Percentiles rank a stretch among this genome's conserved stretches.
These are phyloP conservation scores for Cercospora zeae-maydis DNA, from an alignment of 2,329 filamentous ascomycete species.

Conservation along the genomic window DNA sequence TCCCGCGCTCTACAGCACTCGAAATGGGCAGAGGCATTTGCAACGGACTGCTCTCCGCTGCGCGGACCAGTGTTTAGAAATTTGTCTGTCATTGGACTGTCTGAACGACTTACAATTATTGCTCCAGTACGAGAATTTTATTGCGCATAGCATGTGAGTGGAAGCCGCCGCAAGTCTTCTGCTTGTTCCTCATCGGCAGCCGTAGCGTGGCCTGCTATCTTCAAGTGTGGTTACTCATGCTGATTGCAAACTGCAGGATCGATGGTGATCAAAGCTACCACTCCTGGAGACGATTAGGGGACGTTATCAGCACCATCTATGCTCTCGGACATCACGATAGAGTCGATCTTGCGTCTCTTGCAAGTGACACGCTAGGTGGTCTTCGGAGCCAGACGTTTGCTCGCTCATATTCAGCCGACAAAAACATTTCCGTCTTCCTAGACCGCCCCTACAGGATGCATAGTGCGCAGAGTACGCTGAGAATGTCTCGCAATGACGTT, in stretches of 20 bases:
- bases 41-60: conserved; percentile 12
- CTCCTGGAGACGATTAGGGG: conserved; percentile 48
- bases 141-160: conserved; percentile 40
- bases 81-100: conserved; percentile 36
- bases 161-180: not conserved
- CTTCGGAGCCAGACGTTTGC: conserved; percentile 44
- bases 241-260: not conserved
- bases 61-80: conserved; percentile 38
- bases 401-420: conserved; percentile 47
- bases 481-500: conserved; percentile 1
- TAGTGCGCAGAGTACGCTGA: conserved; percentile 21
- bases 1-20: conserved; percentile 33
- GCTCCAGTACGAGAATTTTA: conserved; percentile 48
- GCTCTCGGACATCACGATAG: conserved; percentile 49
- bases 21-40: conserved; percentile 33
- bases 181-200: not conserved
- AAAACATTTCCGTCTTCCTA: conserved; percentile 50
- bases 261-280: conserved; percentile 40
- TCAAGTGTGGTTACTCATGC: not conserved
- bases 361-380: conserved; percentile 42
- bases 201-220: not conserved
- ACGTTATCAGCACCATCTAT: conserved; percentile 47
- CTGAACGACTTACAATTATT: conserved; percentile 47
- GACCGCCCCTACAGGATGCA: conserved; percentile 49
- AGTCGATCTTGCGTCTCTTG: conserved; percentile 30